Evolutionary conservation across 352 stramenopile species (phyloP), one percentile per base, ranked within the genome.

Genomic region (Globisporangium orthogonon): DNA sequence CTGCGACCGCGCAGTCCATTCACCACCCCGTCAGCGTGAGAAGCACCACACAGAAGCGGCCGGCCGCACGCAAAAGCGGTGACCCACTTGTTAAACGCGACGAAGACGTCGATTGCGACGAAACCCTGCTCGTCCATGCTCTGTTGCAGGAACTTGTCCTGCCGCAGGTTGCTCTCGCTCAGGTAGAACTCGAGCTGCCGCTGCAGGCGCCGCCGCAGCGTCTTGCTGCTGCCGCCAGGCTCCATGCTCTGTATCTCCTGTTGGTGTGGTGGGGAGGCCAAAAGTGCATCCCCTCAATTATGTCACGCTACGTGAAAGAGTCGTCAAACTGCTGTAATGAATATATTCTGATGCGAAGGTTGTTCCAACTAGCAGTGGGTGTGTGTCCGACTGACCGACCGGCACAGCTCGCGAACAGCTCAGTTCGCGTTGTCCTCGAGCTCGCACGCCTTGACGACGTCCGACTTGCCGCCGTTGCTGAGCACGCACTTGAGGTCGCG

Each of bases 141-240:
- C 60, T 90, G 74, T 60, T 83, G 78, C 56, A 92, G 58, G 60
- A 89, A 90, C 58, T 90, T 92, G 68, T 92, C 83, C 61, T 85
- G 75, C 6, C 79, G 76, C 44, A 92, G 61, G 61, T 90, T 92
- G 63, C 79, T 88, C 46, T 74, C 69, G 61, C 83, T 84, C 47
- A 92, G 54, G 46, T 90, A 90, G 62, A 92, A 90, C 73, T 92
- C 79, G 52, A 92, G 77, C 70, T 92, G 83, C 43, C 78, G 75
- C 66, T 90, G 77, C 44, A 92, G 71, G 30, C 73, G 75, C 75
- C 85, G 84, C 44, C 76, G 76, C 63, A 78, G 66, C 62, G 75
- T 83, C 72, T 88, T 85, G 67, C 61, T 68, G 39, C 58, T 37
- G 44, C 51, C 49, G 64, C 57, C 33, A 23, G 44, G 35, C 44